A percentile compares a stretch with the other conserved stretches of the same genome.
phyloP scores from a whole-genome alignment of 148 eudicot genomes.

The Simmondsia chinensis region DNA sequence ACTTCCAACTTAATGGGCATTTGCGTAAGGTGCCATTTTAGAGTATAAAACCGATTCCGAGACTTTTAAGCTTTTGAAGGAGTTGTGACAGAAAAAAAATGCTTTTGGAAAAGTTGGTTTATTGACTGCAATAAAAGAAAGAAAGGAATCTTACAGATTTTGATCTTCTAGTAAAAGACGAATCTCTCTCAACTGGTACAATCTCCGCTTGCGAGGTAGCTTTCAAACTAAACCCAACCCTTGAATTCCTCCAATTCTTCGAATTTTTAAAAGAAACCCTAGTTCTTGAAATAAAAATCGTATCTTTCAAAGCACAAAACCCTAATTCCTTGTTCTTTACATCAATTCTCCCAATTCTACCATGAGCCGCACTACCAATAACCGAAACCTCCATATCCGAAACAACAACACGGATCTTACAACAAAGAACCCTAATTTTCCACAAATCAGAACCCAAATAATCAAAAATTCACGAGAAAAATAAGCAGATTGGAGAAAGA shows the following conservation, averaged over 20 bases:
- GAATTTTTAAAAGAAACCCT: slow-evolving; percentile 9
- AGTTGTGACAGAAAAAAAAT: no score
- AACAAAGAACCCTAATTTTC: no score
- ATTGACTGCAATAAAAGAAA: neutral
- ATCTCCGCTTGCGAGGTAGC: slow-evolving; percentile 23
- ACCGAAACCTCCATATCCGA: slow-evolving; percentile 12
- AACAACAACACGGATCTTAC: no score
- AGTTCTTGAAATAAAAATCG: neutral
- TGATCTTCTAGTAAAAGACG: slow-evolving; percentile 4
- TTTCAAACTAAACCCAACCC: slow-evolving; percentile 16
- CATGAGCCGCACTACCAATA: slow-evolving; percentile 7
- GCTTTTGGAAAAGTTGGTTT: no score
- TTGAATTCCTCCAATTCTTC: neutral
- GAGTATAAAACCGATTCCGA: no score
- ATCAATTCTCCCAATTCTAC: neutral
- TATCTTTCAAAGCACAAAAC: neutral
- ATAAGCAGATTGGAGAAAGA: no score
- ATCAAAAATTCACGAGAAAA: no score
- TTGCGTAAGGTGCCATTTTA: no score
- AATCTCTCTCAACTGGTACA: no score
- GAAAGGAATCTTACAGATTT: slow-evolving; percentile 37
- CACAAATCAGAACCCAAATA: no score
- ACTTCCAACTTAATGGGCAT: no score
- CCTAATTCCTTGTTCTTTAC: slow-evolving; percentile 1
- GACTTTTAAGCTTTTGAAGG: no score